phyloP scores from a whole-genome alignment of 2,329 filamentous ascomycete genomes.

The Cercospora zeina region DNA sequence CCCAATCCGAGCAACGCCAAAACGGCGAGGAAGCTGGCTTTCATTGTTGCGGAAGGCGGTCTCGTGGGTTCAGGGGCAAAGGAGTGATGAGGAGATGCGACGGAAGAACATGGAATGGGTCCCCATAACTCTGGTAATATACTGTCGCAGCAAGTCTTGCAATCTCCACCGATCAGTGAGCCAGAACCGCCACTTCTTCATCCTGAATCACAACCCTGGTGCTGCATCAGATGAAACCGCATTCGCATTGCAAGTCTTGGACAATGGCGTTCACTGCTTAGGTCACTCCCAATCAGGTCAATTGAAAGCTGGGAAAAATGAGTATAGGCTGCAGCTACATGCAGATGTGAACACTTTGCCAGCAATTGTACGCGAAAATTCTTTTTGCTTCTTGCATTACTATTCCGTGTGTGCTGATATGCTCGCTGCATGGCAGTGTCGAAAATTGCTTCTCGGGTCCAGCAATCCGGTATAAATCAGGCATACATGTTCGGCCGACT shows the following conservation, averaged over 20 bases:
- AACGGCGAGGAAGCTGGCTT: not conserved
- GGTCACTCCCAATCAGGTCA: not conserved
- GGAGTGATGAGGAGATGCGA: not conserved
- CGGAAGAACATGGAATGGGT: not conserved
- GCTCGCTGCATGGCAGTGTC: not conserved
- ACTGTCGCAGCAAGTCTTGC: not conserved
- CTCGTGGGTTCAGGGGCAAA: not conserved
- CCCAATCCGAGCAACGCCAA: not conserved
- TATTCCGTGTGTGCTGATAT: not conserved
- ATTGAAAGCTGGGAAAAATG: not conserved
- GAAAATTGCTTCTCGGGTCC: not conserved
- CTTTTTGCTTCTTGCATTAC: not conserved
- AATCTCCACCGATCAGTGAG: not conserved
- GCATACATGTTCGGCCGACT: not conserved
- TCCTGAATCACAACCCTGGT: constrained; percentile 6
- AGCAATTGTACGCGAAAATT: not conserved
- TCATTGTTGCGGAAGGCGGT: not conserved
- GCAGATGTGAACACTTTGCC: not conserved
- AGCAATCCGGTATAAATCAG: not conserved
- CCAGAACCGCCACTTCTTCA: not conserved
- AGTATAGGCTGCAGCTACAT: not conserved
- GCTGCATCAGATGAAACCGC: constrained; percentile 3
- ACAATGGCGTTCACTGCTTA: not conserved
- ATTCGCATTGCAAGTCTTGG: constrained; percentile 1
- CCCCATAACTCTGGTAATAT: not conserved